Conservation (phyloP, 169 alveolate species). For the Plasmodium gaboni region DNA sequence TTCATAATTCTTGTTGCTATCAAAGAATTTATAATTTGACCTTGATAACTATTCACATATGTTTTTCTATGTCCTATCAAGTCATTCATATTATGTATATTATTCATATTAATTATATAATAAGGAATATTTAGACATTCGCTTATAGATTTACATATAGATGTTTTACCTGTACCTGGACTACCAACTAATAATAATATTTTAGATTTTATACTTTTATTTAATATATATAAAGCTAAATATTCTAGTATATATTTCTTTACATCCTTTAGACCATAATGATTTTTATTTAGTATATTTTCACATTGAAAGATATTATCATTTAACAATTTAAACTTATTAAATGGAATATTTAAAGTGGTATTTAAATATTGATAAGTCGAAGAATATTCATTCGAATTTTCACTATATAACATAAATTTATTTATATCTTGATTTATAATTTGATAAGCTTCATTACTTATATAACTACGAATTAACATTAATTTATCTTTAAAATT, state of each 20-base stretch:
- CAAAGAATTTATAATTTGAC: constrained; percentile 90
- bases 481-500: constrained; percentile 71
- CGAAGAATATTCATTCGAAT: constrained; percentile 58
- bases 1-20: constrained; percentile 89
- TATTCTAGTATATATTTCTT: constrained; percentile 94
- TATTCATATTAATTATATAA: constrained; percentile 91
- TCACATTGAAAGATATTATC: constrained; percentile 50
- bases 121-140: constrained; percentile 91
- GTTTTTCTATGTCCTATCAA: constrained; percentile 96
- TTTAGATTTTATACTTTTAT: constrained; percentile 90
- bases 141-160: constrained; percentile 94
- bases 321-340: constrained; percentile 25
- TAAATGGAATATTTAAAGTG: constrained; percentile 35
- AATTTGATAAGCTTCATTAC: not conserved
- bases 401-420: constrained; percentile 40
- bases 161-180: constrained; percentile 98
- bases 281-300: constrained; percentile 89
- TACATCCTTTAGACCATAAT: constrained; percentile 94
- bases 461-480: constrained; percentile 2
- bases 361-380: constrained; percentile 65
- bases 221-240: constrained; percentile 90
- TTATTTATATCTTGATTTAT: constrained; percentile 38
- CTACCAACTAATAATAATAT: constrained; percentile 95
- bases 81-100: constrained; percentile 94
- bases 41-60: constrained; percentile 97